Conservation (phyloP, 495 filamentous ascomycete genomes). For the Hypoxylon fuscum region DNA sequence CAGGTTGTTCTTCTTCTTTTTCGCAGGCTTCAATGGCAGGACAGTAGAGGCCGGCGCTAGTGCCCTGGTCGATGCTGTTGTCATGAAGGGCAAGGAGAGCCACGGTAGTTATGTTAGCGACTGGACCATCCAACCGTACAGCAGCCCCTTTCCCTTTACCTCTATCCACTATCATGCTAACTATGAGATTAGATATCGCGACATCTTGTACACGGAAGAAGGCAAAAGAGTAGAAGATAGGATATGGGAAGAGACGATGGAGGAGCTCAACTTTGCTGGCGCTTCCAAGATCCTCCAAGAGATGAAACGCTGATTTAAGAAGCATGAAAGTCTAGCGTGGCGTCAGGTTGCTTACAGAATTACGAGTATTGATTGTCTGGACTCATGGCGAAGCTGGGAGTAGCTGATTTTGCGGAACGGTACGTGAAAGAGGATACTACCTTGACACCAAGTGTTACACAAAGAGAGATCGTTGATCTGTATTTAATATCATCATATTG, state of each 20-base stretch:
- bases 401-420: too few relatives aligned
- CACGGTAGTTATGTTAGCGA: slow-evolving; percentile 57
- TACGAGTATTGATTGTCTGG: background rate
- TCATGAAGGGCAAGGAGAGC: slow-evolving; percentile 53
- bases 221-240: slow-evolving; percentile 47
- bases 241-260: slow-evolving; percentile 57
- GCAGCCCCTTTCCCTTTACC: background rate
- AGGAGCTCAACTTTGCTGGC: slow-evolving; percentile 53
- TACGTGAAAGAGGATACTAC: background rate
- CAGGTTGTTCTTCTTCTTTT: slow-evolving; percentile 25
- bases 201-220: slow-evolving; percentile 47
- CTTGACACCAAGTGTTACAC: background rate
- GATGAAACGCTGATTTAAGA: slow-evolving; percentile 21
- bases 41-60: slow-evolving; percentile 46
- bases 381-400: background rate
- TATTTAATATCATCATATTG: background rate
- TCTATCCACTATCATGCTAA: background rate
- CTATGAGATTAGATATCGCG: slow-evolving; percentile 22
- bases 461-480: background rate
- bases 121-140: slow-evolving; percentile 54
- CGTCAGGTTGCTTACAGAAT: background rate
- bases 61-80: slow-evolving; percentile 51
- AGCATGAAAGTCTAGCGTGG: background rate
- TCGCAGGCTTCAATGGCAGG: slow-evolving; percentile 42
- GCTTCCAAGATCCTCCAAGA: slow-evolving; percentile 45